Conservation (phyloP, 2,329 filamentous ascomycete species). For the Curvularia sp. region DNA sequence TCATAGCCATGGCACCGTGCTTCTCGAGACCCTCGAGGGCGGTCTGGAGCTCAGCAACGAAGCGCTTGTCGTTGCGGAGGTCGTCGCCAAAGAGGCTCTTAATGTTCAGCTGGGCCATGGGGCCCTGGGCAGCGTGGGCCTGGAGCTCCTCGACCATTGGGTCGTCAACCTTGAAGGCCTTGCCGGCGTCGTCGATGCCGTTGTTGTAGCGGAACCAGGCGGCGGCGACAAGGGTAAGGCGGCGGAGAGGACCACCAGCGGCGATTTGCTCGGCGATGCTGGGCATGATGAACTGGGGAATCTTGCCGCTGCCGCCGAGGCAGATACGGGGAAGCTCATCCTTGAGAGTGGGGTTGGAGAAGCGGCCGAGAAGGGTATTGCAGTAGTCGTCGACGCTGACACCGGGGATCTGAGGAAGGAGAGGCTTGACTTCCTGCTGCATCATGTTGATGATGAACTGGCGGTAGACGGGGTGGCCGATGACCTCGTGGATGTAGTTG, state of each 20-base stretch:
- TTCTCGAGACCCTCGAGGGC: conserved; percentile 31
- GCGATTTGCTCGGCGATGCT: conserved; percentile 40
- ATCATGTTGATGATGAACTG: conserved; percentile 41
- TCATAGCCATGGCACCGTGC: conserved; percentile 31
- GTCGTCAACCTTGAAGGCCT: conserved; percentile 33
- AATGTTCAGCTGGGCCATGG: conserved; percentile 20
- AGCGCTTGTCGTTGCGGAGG: conserved; percentile 36
- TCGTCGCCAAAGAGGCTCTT: conserved; percentile 37
- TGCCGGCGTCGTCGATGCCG: conserved; percentile 34
- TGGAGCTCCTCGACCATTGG: conserved; percentile 38
- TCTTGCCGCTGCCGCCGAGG: conserved; percentile 41
- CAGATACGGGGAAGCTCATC: conserved; percentile 41
- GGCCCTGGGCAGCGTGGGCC: conserved; percentile 27
- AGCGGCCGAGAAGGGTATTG: conserved; percentile 34
- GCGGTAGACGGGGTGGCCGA: conserved; percentile 31
- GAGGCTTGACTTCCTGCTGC: conserved; percentile 40
- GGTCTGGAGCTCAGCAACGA: conserved; percentile 33
- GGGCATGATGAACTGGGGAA: conserved; percentile 42
- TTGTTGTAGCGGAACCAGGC: conserved; percentile 41
- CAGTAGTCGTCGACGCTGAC: conserved; percentile 39
- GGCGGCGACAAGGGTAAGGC: conserved; percentile 34
- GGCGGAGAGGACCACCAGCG: conserved; percentile 32
- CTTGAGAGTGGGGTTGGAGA: conserved; percentile 40
- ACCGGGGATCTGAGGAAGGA: conserved; percentile 37
- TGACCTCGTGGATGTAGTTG: conserved; percentile 39